phyloP scores from a whole-genome alignment of 139 green algal genomes.

The Auxenochlorella pyrenoidosa region DNA sequence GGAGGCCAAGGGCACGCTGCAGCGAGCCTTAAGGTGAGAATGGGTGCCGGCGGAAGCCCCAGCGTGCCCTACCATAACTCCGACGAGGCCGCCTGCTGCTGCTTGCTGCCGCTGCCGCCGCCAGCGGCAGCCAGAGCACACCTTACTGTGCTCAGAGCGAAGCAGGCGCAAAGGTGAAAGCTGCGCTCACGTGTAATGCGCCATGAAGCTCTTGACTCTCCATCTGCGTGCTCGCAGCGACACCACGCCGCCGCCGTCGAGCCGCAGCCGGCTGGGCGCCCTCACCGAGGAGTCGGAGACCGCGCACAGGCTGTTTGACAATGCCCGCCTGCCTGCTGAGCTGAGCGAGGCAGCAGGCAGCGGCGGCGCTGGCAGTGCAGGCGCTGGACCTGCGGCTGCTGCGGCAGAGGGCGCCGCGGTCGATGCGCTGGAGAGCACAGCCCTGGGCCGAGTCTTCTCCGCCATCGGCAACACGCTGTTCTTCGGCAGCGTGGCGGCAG shows the following conservation, averaged over 20 bases:
- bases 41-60: too few relatives aligned
- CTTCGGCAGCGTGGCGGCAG: constrained; percentile 52
- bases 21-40: constrained; percentile 9
- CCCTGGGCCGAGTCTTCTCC: constrained; percentile 2
- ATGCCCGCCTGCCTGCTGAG: constrained; percentile 39
- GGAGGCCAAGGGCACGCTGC: background rate
- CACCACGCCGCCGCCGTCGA: constrained; percentile 4
- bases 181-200: too few relatives aligned
- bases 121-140: background rate
- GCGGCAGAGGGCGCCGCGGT: constrained; percentile 7
- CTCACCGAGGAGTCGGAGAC: constrained; percentile 29
- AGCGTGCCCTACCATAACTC: background rate
- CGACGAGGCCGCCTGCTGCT: background rate
- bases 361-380: background rate
- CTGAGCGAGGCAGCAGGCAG: background rate
- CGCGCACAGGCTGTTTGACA: constrained; percentile 56
- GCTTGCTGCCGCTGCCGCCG: background rate
- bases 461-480: constrained; percentile 63
- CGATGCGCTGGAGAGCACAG: constrained; percentile 18
- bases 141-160: background rate
- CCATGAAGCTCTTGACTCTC: too few relatives aligned
- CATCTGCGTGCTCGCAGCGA: constrained; percentile 17
- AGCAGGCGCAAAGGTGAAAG: too few relatives aligned
- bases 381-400: background rate
- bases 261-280: constrained; percentile 19